phyloP scores from a whole-genome alignment of 345 rosid genomes.

The Syzygium grande region DNA sequence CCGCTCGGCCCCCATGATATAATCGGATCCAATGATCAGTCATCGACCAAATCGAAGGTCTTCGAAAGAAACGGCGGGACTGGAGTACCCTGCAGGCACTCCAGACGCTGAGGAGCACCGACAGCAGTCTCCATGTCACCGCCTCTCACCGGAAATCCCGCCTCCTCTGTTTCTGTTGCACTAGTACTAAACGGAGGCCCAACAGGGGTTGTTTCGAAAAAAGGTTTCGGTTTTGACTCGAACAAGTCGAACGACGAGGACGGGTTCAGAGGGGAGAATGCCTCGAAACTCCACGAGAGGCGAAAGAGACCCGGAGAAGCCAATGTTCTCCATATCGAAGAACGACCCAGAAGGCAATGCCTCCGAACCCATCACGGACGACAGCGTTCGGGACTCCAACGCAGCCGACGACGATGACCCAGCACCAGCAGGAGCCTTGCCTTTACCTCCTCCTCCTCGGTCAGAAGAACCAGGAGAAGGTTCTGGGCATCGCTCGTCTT shows the following conservation, averaged over 20 bases:
- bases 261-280: constrained; percentile 11
- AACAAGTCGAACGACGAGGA: constrained; percentile 2
- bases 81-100: constrained; percentile 47
- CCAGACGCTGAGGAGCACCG: constrained; percentile 49
- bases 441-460: not conserved
- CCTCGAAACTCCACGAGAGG: constrained; percentile 3
- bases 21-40: constrained; percentile 58
- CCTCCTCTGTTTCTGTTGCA: not conserved
- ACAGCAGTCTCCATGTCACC: not conserved
- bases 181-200: not conserved
- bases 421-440: not conserved
- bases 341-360: constrained; percentile 15
- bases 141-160: not conserved
- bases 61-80: constrained; percentile 78
- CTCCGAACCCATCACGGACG: constrained; percentile 3
- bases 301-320: constrained; percentile 3
- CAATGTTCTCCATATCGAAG: constrained; percentile 12
- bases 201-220: not conserved
- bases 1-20: constrained; percentile 79
- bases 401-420: not conserved
- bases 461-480: not conserved
- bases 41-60: constrained; percentile 86
- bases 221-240: constrained; percentile 7
- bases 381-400: not conserved
- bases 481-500: not conserved